These are phyloP conservation scores for Sugiyamaella japonica DNA, from an alignment of 1,139 yeast genomes.

Conservation along the genomic window DNA sequence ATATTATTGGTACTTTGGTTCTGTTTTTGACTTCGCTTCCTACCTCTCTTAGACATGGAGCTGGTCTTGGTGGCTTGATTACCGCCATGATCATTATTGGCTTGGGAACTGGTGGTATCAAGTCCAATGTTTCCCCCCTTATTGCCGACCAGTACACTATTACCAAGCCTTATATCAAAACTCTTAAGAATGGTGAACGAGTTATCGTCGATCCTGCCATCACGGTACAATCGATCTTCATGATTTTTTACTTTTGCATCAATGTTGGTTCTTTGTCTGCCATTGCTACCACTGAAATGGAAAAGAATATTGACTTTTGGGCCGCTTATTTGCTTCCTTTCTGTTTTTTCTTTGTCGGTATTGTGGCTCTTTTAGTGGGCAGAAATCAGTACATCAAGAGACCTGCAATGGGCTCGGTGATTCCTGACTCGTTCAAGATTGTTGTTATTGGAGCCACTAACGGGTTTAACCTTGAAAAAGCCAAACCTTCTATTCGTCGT, in stretches of 20 bases:
- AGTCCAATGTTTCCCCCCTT: conserved; percentile 74
- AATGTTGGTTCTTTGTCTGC: conserved; percentile 79
- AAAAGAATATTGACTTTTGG: conserved; percentile 73
- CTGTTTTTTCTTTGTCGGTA: conserved; percentile 60
- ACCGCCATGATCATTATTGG: conserved; percentile 69
- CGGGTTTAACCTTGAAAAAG: conserved; percentile 53
- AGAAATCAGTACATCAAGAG: conserved; percentile 57
- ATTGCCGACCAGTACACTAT: conserved; percentile 73
- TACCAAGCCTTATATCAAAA: conserved; percentile 58
- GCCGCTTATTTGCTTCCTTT: conserved; percentile 70
- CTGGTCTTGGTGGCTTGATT: conserved; percentile 53
- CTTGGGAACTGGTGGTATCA: conserved; percentile 79
- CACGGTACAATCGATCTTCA: conserved; percentile 71
- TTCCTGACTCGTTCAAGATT: conserved; percentile 56
- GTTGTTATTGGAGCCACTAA: conserved; percentile 49
- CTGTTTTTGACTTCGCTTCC: conserved; percentile 75
- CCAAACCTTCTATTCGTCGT: conserved; percentile 52
- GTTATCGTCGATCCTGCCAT: conserved; percentile 71
- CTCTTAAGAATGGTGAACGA: conserved; percentile 58
- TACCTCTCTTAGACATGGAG: conserved; percentile 50
- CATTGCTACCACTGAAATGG: conserved; percentile 74
- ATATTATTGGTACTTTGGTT: conserved; percentile 60
- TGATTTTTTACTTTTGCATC: conserved; percentile 76
- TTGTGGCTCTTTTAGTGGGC: conserved; percentile 56
- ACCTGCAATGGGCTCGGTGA: conserved; percentile 64